A percentile compares a stretch with the other conserved stretches of the same genome.
These are phyloP conservation scores for Tuctoria greenei DNA, from an alignment of 176 grass and related monocot genomes.

Conservation along the genomic window DNA sequence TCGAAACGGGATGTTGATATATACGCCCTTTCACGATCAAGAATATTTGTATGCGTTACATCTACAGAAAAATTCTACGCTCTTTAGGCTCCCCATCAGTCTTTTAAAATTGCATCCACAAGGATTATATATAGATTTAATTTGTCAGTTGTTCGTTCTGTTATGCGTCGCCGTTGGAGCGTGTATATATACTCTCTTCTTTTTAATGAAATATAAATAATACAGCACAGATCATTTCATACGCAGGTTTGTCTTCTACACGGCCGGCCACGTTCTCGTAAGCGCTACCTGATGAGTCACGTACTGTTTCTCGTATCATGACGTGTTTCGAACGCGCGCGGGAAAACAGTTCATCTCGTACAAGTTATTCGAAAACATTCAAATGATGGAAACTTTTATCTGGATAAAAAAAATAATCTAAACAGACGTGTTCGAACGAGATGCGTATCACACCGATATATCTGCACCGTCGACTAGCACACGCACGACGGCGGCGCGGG, in stretches of 20 bases:
- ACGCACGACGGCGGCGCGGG: too few relatives aligned
- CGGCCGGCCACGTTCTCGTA: too few relatives aligned
- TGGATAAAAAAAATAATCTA: too few relatives aligned
- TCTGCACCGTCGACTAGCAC: too few relatives aligned
- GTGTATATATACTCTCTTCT: too few relatives aligned
- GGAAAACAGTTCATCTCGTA: background rate
- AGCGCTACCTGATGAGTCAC: too few relatives aligned
- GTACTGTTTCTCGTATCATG: too few relatives aligned
- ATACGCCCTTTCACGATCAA: background rate
- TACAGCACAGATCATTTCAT: too few relatives aligned
- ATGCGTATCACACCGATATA: too few relatives aligned
- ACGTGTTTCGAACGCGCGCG: background rate
- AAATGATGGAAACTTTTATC: background rate
- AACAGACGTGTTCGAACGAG: too few relatives aligned
- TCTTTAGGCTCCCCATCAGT: background rate
- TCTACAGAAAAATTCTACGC: background rate
- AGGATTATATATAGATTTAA: background rate
- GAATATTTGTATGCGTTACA: background rate
- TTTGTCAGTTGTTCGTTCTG: background rate
- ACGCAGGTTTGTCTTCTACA: too few relatives aligned
- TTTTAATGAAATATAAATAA: too few relatives aligned
- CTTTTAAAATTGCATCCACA: background rate
- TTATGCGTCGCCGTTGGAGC: background rate
- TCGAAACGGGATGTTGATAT: background rate
- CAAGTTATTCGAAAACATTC: background rate